Conservation (phyloP, 805 yeast genomes). For the Wickerhamomyces mucosus region DNA sequence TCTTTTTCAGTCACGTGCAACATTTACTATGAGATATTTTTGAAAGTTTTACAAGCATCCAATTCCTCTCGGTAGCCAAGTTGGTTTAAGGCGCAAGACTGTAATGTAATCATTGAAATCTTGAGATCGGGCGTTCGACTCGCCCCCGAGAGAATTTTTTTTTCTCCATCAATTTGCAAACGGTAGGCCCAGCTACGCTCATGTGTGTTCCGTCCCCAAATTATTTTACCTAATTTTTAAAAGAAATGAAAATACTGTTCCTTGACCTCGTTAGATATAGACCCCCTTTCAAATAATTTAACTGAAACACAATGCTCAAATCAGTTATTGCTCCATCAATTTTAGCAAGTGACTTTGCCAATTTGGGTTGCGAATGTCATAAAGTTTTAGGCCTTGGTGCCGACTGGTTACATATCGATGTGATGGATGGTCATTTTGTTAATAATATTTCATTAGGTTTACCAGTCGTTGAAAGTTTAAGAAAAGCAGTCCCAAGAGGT, state of each 20-base stretch:
- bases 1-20: no score
- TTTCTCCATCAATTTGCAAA: constrained; percentile 1
- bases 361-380: constrained; percentile 81
- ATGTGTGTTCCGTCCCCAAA: not conserved
- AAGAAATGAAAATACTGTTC: no score
- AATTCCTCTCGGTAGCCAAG: constrained; percentile 32
- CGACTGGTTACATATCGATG: constrained; percentile 96
- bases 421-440: constrained; percentile 98
- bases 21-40: not conserved
- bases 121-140: constrained; percentile 42
- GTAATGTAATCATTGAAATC: constrained; percentile 29
- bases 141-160: constrained; percentile 37
- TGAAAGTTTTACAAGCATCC: not conserved
- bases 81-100: constrained; percentile 38
- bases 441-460: constrained; percentile 95
- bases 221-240: no score
- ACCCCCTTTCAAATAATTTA: no score
- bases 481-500: constrained; percentile 67
- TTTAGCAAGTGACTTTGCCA: constrained; percentile 85
- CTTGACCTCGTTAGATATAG: no score
- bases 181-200: constrained; percentile 3
- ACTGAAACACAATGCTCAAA: constrained; percentile 60
- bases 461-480: constrained; percentile 71
- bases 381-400: constrained; percentile 72
- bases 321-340: constrained; percentile 92